Percentiles rank a stretch among this genome's conserved stretches.
Conservation (phyloP, 495 filamentous ascomycete genomes). For the Daldinia vernicosa region DNA sequence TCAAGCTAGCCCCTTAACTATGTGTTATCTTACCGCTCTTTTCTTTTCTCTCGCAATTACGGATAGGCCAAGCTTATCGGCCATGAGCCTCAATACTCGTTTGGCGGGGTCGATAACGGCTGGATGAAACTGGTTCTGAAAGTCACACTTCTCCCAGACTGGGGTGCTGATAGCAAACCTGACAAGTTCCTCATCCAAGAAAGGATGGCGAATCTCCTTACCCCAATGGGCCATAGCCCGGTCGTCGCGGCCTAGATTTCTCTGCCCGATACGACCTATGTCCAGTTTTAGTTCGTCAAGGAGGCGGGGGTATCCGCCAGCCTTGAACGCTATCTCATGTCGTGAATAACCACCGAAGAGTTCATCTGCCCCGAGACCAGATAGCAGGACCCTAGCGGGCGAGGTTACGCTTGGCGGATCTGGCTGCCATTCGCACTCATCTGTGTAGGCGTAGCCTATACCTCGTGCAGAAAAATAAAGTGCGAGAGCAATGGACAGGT, state of each 20-base stretch:
- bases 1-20: not conserved
- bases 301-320: conserved; percentile 72
- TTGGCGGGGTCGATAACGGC: conserved; percentile 76
- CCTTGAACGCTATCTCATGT: conserved; percentile 78
- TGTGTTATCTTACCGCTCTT: conserved; percentile 69
- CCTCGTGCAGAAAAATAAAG: conserved; percentile 94
- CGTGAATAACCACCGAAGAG: conserved; percentile 93
- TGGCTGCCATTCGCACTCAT: conserved; percentile 31
- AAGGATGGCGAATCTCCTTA: conserved; percentile 91
- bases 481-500: conserved; percentile 92
- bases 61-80: conserved; percentile 74
- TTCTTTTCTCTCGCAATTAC: conserved; percentile 86
- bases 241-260: conserved; percentile 95
- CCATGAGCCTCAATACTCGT: conserved; percentile 79
- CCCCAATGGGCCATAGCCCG: conserved; percentile 90
- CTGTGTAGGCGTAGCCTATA: conserved; percentile 59
- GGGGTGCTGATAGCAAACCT: conserved; percentile 77
- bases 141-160: conserved; percentile 88
- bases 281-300: conserved; percentile 88
- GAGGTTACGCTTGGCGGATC: conserved; percentile 65
- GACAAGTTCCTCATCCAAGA: conserved; percentile 85
- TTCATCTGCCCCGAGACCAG: conserved; percentile 94
- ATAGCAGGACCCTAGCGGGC: conserved; percentile 83
- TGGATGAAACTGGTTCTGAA: conserved; percentile 59
- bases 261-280: conserved; percentile 83